phyloP scores from a whole-genome alignment of 23 red algal species.

The Chondrus crispus region DNA sequence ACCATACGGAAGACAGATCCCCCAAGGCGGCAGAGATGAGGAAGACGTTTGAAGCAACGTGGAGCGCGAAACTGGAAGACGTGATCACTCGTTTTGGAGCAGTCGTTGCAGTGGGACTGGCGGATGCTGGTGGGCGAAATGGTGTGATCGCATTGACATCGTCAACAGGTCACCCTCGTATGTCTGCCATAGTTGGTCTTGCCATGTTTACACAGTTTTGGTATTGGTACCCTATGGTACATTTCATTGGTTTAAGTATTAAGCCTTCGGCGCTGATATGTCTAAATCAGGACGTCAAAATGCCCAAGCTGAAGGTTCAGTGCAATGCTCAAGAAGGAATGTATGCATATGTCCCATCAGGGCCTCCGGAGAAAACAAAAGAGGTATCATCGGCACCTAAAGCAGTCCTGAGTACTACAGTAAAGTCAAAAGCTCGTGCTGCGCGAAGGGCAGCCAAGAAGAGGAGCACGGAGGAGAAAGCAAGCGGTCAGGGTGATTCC shows the following conservation, averaged over 20 bases:
- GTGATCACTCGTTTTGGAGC: constrained; percentile 93
- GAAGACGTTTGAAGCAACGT: constrained; percentile 75
- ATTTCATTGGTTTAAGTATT: constrained; percentile 81
- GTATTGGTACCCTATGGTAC: constrained; percentile 95
- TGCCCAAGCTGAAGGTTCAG: constrained; percentile 81
- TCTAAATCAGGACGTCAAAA: constrained; percentile 71
- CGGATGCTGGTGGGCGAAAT: constrained; percentile 91
- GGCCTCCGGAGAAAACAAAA: constrained; percentile 74
- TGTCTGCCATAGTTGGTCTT: constrained; percentile 86
- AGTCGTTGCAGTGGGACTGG: constrained; percentile 79
- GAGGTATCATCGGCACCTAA: constrained; percentile 53
- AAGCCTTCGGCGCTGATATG: constrained; percentile 76
- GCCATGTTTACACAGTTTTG: constrained; percentile 96
- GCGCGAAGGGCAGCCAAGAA: constrained; percentile 36
- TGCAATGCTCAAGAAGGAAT: constrained; percentile 40
- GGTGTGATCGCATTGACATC: constrained; percentile 77
- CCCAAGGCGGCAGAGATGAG: constrained; percentile 62
- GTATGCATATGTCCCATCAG: constrained; percentile 72
- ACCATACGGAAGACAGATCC: constrained; percentile 77
- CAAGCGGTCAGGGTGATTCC: neutral
- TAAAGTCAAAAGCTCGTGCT: constrained; percentile 54
- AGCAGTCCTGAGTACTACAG: constrained; percentile 77
- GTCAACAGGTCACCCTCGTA: constrained; percentile 68
- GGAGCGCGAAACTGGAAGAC: constrained; percentile 86
- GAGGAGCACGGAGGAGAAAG: constrained; percentile 15